A percentile compares a stretch with the other conserved stretches of the same genome.
Evolutionary conservation across 2,329 filamentous ascomycete species (phyloP).

Genomic region (Huntiella moniliformis): DNA sequence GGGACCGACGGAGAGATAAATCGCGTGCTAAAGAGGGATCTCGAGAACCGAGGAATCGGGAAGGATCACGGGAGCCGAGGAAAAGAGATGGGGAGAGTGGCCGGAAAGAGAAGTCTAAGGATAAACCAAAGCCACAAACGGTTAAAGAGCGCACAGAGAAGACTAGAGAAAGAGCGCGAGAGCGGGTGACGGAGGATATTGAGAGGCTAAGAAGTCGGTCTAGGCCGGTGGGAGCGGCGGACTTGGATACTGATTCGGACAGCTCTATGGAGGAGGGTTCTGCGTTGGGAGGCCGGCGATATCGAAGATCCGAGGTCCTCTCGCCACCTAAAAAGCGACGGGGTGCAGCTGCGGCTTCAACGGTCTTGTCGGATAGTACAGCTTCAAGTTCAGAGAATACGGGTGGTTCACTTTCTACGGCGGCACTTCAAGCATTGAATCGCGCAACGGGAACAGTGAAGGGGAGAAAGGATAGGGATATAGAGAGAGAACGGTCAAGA

Average conservation of each 20-base stretch:
- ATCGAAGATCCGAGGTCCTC: neutral
- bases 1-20: neutral
- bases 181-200: slow-evolving; percentile 13
- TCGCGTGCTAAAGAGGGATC: neutral
- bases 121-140: neutral
- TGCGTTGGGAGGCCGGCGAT: slow-evolving; percentile 12
- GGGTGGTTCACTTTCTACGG: neutral
- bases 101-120: neutral
- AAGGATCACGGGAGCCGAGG: neutral
- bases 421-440: neutral
- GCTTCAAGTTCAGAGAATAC: neutral
- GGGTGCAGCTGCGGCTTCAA: neutral
- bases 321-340: neutral
- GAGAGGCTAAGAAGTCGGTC: slow-evolving; percentile 8
- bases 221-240: slow-evolving; percentile 6
- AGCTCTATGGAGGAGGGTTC: slow-evolving; percentile 2
- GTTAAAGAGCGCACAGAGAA: slow-evolving; percentile 4
- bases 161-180: slow-evolving; percentile 14
- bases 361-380: slow-evolving; percentile 1
- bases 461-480: neutral
- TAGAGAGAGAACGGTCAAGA: neutral
- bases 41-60: neutral
- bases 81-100: neutral
- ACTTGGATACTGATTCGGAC: slow-evolving; percentile 9
- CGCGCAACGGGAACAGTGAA: neutral